phyloP scores from a whole-genome alignment of 2,329 filamentous ascomycete genomes.

The Aspergillus sojae region DNA sequence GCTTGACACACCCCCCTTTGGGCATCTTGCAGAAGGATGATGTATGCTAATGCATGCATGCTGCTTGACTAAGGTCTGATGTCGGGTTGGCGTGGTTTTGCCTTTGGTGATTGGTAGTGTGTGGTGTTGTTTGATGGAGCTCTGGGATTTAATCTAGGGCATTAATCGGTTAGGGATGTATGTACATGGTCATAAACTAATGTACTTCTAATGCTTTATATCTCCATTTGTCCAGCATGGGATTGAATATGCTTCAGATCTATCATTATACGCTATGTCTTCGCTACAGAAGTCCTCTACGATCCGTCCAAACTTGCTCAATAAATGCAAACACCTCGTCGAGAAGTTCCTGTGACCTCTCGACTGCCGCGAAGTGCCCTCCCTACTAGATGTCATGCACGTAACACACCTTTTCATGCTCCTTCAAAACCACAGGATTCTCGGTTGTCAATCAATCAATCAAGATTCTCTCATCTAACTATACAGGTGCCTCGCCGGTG shows the following conservation, averaged over 20 bases:
- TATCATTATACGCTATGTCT: background rate
- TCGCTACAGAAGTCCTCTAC: background rate
- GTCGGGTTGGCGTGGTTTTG: background rate
- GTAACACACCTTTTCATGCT: slow-evolving; percentile 36
- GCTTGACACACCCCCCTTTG: slow-evolving; percentile 6
- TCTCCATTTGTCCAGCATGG: background rate
- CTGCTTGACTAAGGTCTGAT: background rate
- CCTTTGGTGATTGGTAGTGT: background rate
- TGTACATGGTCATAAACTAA: background rate
- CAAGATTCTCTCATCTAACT: too few relatives aligned
- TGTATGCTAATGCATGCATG: slow-evolving; percentile 12
- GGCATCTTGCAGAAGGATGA: slow-evolving; percentile 11
- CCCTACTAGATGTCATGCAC: slow-evolving; percentile 35
- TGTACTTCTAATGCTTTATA: background rate
- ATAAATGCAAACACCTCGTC: slow-evolving; percentile 45
- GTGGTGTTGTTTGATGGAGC: background rate
- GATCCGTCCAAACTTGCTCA: slow-evolving; percentile 30
- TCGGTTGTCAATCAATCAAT: slow-evolving; percentile 24
- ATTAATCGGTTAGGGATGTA: background rate
- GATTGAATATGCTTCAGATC: background rate
- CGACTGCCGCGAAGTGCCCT: slow-evolving; percentile 57
- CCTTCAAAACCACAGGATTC: slow-evolving; percentile 42
- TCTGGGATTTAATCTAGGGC: background rate
- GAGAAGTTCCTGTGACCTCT: slow-evolving; percentile 47
- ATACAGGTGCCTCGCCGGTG: too few relatives aligned